Evolutionary conservation across 257 asterid genomes (phyloP).

Genomic region (Plectranthus barbatus): DNA sequence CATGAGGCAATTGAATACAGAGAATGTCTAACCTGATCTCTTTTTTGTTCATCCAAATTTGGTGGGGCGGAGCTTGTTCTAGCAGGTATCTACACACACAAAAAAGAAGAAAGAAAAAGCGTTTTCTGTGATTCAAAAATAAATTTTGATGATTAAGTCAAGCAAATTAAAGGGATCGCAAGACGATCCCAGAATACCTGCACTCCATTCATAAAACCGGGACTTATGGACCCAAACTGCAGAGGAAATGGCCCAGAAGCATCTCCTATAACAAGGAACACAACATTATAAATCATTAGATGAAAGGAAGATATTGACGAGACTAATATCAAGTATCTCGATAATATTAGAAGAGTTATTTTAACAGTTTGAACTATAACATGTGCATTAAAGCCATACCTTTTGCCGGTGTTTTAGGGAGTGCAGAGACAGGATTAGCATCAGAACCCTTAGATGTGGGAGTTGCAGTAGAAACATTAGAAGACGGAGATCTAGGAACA

Average conservation of each 20-base stretch:
- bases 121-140: not conserved
- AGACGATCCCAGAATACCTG: constrained; percentile 42
- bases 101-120: not conserved
- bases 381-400: constrained; percentile 25
- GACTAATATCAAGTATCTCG: not conserved
- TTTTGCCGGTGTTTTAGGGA: constrained; percentile 49
- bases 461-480: constrained; percentile 36
- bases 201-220: constrained; percentile 69
- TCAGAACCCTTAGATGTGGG: constrained; percentile 38
- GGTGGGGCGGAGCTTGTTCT: constrained; percentile 97
- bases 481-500: constrained; percentile 40
- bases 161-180: not conserved
- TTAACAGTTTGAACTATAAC: not conserved
- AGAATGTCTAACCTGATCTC: constrained; percentile 51
- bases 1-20: not conserved
- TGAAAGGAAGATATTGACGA: not conserved
- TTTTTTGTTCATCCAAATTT: constrained; percentile 86
- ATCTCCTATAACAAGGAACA: constrained; percentile 43
- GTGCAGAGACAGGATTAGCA: constrained; percentile 33
- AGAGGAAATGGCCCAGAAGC: constrained; percentile 54
- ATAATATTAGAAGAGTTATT: not conserved
- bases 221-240: constrained; percentile 92
- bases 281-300: constrained; percentile 5
- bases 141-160: not conserved
- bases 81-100: constrained; percentile 63